Conservation (phyloP, 2,329 filamentous ascomycete genomes). For the Onygena corvina region DNA sequence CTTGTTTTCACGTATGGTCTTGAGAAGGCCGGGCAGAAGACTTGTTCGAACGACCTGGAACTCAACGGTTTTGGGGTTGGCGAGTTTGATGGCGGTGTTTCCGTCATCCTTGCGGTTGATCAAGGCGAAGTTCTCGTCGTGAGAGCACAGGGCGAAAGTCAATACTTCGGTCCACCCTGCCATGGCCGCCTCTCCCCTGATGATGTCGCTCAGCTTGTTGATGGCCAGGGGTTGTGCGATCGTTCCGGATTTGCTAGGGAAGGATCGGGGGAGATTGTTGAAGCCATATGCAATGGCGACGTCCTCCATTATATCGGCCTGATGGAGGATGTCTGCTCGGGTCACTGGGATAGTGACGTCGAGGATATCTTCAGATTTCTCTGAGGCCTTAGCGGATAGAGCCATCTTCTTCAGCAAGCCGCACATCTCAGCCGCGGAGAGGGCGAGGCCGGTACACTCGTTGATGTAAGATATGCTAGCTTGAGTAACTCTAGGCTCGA, state of each 20-base stretch:
- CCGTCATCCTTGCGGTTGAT: constrained; percentile 83
- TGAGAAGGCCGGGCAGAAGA: constrained; percentile 73
- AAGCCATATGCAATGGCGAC: constrained; percentile 94
- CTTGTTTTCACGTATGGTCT: constrained; percentile 90
- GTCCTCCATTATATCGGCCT: constrained; percentile 98
- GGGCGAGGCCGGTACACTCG: constrained; percentile 69
- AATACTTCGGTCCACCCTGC: constrained; percentile 94
- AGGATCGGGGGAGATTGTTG: constrained; percentile 81
- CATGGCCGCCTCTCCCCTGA: constrained; percentile 80
- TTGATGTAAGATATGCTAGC: constrained; percentile 92
- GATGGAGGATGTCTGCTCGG: constrained; percentile 85
- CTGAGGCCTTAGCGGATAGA: constrained; percentile 64
- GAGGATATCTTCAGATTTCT: constrained; percentile 55
- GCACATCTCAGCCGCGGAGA: constrained; percentile 64
- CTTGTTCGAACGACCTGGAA: constrained; percentile 88
- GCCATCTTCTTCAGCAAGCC: constrained; percentile 80
- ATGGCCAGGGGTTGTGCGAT: constrained; percentile 76
- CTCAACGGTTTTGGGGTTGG: constrained; percentile 85
- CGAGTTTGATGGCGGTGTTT: constrained; percentile 67
- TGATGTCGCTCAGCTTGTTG: constrained; percentile 90
- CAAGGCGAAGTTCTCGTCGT: constrained; percentile 96
- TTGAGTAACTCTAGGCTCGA: constrained; percentile 62
- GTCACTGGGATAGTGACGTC: constrained; percentile 79
- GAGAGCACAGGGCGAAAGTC: constrained; percentile 89
- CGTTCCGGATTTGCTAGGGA: constrained; percentile 74